phyloP scores from a whole-genome alignment of 2,329 filamentous ascomycete genomes.

The Neoscytalidium dimidiatum region DNA sequence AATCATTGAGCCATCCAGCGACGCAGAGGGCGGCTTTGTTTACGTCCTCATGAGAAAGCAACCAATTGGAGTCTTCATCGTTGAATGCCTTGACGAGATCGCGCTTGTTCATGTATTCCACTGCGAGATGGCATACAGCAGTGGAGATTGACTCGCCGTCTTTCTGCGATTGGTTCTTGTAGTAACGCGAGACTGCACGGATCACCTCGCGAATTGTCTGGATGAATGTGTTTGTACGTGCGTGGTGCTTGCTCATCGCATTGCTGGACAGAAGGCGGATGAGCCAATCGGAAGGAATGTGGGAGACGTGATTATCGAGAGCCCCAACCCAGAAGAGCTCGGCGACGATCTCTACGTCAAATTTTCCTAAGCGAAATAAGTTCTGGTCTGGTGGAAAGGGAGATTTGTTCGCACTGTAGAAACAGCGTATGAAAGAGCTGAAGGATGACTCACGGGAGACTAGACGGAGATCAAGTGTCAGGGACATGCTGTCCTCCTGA shows the following conservation, averaged over 20 bases:
- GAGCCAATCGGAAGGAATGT: background rate
- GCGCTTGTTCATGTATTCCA: background rate
- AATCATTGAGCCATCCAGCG: background rate
- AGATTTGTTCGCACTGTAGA: background rate
- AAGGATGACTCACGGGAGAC: background rate
- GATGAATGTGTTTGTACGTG: background rate
- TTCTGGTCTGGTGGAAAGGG: background rate
- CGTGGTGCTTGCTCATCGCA: background rate
- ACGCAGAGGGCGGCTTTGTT: background rate
- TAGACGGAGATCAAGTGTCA: background rate
- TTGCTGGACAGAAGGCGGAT: background rate
- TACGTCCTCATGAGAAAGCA: background rate
- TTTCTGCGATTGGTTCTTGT: background rate
- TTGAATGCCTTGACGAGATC: background rate
- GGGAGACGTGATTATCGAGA: background rate
- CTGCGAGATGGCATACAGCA: background rate
- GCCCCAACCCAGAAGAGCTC: background rate
- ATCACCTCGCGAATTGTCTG: background rate
- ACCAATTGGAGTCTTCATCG: background rate
- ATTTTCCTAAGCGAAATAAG: background rate
- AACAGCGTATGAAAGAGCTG: too few relatives aligned
- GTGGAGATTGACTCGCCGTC: background rate
- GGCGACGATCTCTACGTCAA: background rate
- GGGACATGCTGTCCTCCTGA: background rate
- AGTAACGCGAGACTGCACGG: background rate